Conservation (phyloP, 768 basidiomycete species). For the Peribolospora baueri region DNA sequence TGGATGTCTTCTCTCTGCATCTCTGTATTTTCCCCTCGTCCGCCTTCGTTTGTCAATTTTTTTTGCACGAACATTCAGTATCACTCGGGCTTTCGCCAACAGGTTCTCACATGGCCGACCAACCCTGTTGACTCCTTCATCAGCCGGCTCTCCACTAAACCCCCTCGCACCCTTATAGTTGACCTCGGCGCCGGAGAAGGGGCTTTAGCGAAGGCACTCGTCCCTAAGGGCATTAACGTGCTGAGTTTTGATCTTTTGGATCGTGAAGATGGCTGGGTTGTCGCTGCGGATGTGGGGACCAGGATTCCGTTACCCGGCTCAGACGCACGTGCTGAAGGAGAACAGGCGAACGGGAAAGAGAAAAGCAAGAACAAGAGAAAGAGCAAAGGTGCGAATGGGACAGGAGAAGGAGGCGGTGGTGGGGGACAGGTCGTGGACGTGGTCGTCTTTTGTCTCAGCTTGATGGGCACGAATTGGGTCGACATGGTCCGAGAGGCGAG, state of each 20-base stretch:
- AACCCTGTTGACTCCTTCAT: constrained; percentile 77
- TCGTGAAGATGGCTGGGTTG: constrained; percentile 26
- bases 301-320: constrained; percentile 11
- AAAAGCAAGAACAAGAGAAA: constrained; percentile 55
- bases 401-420: constrained; percentile 20
- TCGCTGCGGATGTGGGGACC: constrained; percentile 52
- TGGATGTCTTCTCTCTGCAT: neutral
- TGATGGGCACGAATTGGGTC: constrained; percentile 98
- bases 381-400: constrained; percentile 42
- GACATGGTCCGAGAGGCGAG: constrained; percentile 66
- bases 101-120: constrained; percentile 78
- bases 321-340: constrained; percentile 25
- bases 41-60: neutral
- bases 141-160: constrained; percentile 35
- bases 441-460: constrained; percentile 73
- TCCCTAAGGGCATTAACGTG: constrained; percentile 31
- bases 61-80: constrained; percentile 31
- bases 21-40: neutral
- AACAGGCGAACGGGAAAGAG: constrained; percentile 71
- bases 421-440: constrained; percentile 66
- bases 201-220: constrained; percentile 47
- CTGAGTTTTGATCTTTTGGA: constrained; percentile 20
- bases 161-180: constrained; percentile 46
- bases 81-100: constrained; percentile 69
- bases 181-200: constrained; percentile 95